Conservation (phyloP, 2,329 filamentous ascomycete species). For the Exophiala xenobiotica region DNA sequence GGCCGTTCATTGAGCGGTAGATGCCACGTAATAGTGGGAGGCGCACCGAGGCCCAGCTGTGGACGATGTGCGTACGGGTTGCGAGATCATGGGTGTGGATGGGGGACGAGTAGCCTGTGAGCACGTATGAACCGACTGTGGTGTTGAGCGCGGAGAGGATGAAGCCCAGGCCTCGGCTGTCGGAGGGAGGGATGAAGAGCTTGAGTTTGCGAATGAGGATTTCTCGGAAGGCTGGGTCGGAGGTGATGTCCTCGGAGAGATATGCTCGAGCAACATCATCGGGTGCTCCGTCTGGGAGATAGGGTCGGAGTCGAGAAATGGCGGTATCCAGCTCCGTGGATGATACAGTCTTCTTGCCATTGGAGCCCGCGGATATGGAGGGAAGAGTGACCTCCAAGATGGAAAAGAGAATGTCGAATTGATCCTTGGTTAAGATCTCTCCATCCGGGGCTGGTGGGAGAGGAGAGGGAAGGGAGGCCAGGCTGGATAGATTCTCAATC, state of each 20-base stretch:
- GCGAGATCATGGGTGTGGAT: slow-evolving; percentile 55
- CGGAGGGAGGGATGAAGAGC: slow-evolving; percentile 49
- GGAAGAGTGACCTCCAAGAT: slow-evolving; percentile 60
- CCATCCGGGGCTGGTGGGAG: slow-evolving; percentile 48
- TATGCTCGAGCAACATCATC: slow-evolving; percentile 44
- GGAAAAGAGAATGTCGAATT: slow-evolving; percentile 60
- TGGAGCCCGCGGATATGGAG: slow-evolving; percentile 42
- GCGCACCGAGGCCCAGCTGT: slow-evolving; percentile 54
- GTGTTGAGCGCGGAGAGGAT: slow-evolving; percentile 56
- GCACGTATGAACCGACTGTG: slow-evolving; percentile 54
- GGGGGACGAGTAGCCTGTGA: slow-evolving; percentile 58
- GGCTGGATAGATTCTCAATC: slow-evolving; percentile 6
- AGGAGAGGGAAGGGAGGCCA: slow-evolving; percentile 42
- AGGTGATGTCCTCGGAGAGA: slow-evolving; percentile 49
- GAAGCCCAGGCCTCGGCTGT: slow-evolving; percentile 50
- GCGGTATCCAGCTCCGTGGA: slow-evolving; percentile 6
- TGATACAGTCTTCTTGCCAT: slow-evolving; percentile 4
- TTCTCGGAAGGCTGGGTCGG: slow-evolving; percentile 52
- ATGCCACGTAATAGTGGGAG: slow-evolving; percentile 53
- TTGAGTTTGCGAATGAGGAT: slow-evolving; percentile 50
- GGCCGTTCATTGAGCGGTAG: slow-evolving; percentile 48
- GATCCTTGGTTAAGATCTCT: slow-evolving; percentile 52
- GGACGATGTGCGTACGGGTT: slow-evolving; percentile 55
- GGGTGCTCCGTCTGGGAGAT: slow-evolving; percentile 36
- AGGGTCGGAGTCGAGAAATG: slow-evolving; percentile 29